Evolutionary conservation across 192 early-diverging fungal genomes (phyloP).

Genomic region (Piromyces sp.): DNA sequence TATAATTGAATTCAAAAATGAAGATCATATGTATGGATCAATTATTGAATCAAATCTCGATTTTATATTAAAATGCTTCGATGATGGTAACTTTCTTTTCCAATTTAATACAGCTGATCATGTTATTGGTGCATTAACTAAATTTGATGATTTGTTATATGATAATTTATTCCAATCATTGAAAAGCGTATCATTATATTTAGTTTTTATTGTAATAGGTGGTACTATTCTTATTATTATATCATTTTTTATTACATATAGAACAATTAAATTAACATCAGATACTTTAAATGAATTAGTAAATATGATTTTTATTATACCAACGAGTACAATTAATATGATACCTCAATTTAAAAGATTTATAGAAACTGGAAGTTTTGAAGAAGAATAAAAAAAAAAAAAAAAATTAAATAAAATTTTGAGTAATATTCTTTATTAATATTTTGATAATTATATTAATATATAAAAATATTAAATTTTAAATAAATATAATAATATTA

Average conservation of each 20-base stretch:
- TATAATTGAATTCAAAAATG: not conserved
- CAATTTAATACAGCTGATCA: not conserved
- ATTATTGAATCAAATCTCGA: not conserved
- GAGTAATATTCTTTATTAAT: no score
- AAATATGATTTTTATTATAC: not conserved
- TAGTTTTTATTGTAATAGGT: not conserved
- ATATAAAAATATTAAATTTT: no score
- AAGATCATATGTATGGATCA: not conserved
- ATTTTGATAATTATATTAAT: no score
- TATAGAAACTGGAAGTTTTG: not conserved
- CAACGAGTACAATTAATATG: not conserved
- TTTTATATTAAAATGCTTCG: not conserved
- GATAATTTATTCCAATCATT: not conserved
- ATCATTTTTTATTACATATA: not conserved
- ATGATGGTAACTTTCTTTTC: not conserved
- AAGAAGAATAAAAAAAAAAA: not conserved
- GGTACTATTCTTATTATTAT: not conserved
- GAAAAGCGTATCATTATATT: not conserved
- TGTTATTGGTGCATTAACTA: not conserved
- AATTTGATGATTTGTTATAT: not conserved
- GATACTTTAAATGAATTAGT: not conserved
- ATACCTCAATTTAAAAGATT: not conserved
- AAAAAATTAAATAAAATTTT: no score
- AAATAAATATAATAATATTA: no score
- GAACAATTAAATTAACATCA: not conserved